Evolutionary conservation across 768 basidiomycete genomes (phyloP), one percentile per base, ranked within the genome.

Genomic region (Pleurotus eryngii): DNA sequence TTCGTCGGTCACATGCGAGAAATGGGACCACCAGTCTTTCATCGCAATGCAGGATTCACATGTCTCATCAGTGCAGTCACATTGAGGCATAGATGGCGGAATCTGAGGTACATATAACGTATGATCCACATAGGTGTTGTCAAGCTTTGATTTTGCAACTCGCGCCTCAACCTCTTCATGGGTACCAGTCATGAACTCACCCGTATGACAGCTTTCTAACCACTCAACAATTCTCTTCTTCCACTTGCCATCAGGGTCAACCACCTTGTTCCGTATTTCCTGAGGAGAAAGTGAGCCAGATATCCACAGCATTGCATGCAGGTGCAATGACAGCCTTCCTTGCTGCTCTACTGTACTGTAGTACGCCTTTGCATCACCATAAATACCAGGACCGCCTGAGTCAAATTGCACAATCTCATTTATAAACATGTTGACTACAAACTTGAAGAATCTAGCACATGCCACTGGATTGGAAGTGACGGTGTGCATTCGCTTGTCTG

Each of bases 271-370:
- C 5, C 71, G 12, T 2, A 74, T 66, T 46, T 72, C 63, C 48
- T 74, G 67, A 0, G 72, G 74, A 4, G 62, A 64, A 8, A 64
- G 40, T 0, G 53, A 40, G 7, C 63, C 59, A n/a, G 51, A 30
- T 14, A 75, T 68, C 74, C 74, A 77, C 2, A 76, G 30, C 4
- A 76, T 40, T 50, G 72, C 39, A 55, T 76, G 74, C 2, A 75
- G 38, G 57, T 76, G 75, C 7, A 76, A 35, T 0, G 73, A 73
- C 0, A 74, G 51, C 7, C 70, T 50, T 1, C 75, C 75, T 58
- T 77, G 76, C 27, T 71, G 68, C 50, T 77, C 74, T 0, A 76
- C 73, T 1, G 72, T 75, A 3, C 76, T 74, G 59, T 74, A 76
- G 46, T 75, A 74, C 0, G 63, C 70, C 14, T 48, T 35, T 2